Conservation (phyloP, 257 asterid genomes). For the Nicotiana benthamiana region DNA sequence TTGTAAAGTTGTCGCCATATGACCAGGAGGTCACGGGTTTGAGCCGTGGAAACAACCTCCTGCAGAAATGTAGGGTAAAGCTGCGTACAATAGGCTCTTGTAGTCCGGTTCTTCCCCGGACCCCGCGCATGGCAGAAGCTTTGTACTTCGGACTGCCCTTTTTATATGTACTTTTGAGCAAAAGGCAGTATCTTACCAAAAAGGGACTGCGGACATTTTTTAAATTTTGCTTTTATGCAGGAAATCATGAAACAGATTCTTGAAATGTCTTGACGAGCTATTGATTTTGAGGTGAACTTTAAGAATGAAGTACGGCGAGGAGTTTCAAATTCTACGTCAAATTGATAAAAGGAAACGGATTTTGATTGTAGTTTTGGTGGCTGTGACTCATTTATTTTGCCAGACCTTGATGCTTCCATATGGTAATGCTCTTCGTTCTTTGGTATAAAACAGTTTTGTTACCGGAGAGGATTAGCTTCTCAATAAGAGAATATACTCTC, state of each 20-base stretch:
- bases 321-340: conserved; percentile 35
- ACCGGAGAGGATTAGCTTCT: conserved; percentile 9
- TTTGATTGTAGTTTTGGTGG: conserved; percentile 55
- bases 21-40: too few relatives aligned
- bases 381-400: conserved; percentile 62
- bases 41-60: too few relatives aligned
- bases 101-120: too few relatives aligned
- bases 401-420: conserved; percentile 79
- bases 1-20: too few relatives aligned
- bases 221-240: conserved; percentile 10
- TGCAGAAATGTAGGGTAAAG: too few relatives aligned
- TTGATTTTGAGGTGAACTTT: neutral
- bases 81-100: too few relatives aligned
- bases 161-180: too few relatives aligned
- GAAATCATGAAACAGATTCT: neutral
- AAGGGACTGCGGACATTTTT: neutral
- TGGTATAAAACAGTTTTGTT: conserved; percentile 18
- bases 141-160: too few relatives aligned
- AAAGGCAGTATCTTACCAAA: too few relatives aligned
- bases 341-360: conserved; percentile 68
- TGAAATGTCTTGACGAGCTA: conserved; percentile 1
- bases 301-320: conserved; percentile 32
- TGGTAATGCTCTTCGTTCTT: conserved; percentile 51
- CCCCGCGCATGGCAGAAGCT: too few relatives aligned
- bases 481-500: conserved; percentile 14